Conservation (phyloP, 169 alveolate genomes). For the Cryptosporidium ryanae region DNA sequence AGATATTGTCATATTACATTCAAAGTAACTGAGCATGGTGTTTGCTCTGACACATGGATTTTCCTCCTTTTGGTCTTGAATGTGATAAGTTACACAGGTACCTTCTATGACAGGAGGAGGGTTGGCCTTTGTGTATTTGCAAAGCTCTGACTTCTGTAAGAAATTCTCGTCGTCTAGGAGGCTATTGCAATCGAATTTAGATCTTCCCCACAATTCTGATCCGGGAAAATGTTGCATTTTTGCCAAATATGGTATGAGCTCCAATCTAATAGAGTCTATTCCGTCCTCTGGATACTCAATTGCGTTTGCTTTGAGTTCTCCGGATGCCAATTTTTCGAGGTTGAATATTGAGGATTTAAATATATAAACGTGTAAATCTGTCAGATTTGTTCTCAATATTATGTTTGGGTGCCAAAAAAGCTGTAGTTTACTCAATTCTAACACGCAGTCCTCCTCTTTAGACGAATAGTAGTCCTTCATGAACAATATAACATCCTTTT, state of each 20-base stretch:
- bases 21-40: slow-evolving; percentile 29
- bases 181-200: slow-evolving; percentile 55
- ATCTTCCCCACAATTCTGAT: slow-evolving; percentile 69
- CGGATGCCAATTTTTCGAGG: slow-evolving; percentile 4
- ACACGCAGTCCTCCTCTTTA: slow-evolving; percentile 35
- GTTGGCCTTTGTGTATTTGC: slow-evolving; percentile 26
- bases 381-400: slow-evolving; percentile 18
- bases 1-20: slow-evolving; percentile 50
- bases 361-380: slow-evolving; percentile 57
- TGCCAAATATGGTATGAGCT: slow-evolving; percentile 48
- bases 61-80: neutral
- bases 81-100: slow-evolving; percentile 32
- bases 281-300: slow-evolving; percentile 66
- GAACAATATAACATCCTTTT: slow-evolving; percentile 11
- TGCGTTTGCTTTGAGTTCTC: neutral
- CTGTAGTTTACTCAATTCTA: slow-evolving; percentile 43
- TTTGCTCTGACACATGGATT: slow-evolving; percentile 29
- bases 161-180: slow-evolving; percentile 20
- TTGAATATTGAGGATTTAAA: slow-evolving; percentile 63
- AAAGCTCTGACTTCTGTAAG: neutral
- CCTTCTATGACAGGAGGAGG: slow-evolving; percentile 62
- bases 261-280: slow-evolving; percentile 60
- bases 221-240: slow-evolving; percentile 69
- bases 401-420: slow-evolving; percentile 64
- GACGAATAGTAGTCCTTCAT: slow-evolving; percentile 60